Conservation (phyloP, 169 alveolate species). For the Cryptosporidium felis region DNA sequence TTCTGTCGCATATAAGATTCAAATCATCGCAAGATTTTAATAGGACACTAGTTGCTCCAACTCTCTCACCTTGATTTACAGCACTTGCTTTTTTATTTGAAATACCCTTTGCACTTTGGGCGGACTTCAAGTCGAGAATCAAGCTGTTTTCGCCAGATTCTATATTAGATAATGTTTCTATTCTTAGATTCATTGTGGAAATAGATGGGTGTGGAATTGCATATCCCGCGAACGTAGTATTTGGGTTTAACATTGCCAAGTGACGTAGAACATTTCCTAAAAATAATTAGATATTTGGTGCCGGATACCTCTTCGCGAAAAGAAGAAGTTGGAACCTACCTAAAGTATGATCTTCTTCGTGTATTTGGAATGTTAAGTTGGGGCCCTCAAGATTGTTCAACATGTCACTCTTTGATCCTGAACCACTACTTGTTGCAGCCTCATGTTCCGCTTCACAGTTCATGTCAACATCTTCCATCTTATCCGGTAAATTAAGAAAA, state of each 20-base stretch:
- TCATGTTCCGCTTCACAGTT: slow-evolving; percentile 8
- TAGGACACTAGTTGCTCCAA: slow-evolving; percentile 11
- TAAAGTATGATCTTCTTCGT: slow-evolving; percentile 66
- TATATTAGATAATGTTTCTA: slow-evolving; percentile 56
- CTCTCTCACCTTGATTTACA: not conserved
- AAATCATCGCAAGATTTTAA: slow-evolving; percentile 55
- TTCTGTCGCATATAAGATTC: slow-evolving; percentile 10
- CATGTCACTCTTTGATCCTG: slow-evolving; percentile 48
- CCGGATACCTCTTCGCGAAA: not conserved
- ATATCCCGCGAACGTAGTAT: slow-evolving; percentile 68
- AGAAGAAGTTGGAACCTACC: slow-evolving; percentile 31
- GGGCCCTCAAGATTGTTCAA: slow-evolving; percentile 54
- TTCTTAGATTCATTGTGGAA: slow-evolving; percentile 46
- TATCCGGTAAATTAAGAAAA: no score
- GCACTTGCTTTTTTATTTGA: not conserved
- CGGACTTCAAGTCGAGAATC: not conserved
- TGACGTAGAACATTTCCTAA: slow-evolving; percentile 61
- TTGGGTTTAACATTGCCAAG: slow-evolving; percentile 64
- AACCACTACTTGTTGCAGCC: not conserved
- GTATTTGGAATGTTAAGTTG: slow-evolving; percentile 54
- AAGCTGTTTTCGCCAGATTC: slow-evolving; percentile 5
- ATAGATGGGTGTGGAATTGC: slow-evolving; percentile 72
- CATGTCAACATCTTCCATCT: slow-evolving; percentile 21
- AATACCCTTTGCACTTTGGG: not conserved
- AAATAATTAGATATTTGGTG: not conserved